Percentiles rank a stretch among this genome's conserved stretches.
These are phyloP conservation scores for Colletotrichum graminicola DNA, from an alignment of 2,329 filamentous ascomycete species.

Conservation along the genomic window DNA sequence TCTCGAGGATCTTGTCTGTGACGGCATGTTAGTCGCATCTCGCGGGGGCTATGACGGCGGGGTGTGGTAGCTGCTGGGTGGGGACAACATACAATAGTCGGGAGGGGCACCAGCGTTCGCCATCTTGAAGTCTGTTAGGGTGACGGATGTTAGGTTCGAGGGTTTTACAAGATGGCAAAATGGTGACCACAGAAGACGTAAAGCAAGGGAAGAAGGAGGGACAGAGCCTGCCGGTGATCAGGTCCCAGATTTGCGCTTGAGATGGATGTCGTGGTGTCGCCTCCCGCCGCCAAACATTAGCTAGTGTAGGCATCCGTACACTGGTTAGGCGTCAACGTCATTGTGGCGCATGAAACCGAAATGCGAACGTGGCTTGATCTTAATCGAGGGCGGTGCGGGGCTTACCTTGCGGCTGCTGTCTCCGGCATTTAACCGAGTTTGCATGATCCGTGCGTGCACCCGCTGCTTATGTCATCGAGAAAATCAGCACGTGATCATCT, in stretches of 20 bases:
- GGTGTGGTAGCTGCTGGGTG: slow-evolving; percentile 1
- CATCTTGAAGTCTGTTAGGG: slow-evolving; percentile 21
- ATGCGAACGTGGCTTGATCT: slow-evolving; percentile 49
- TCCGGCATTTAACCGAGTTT: background rate
- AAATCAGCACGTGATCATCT: background rate
- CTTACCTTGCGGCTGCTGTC: background rate
- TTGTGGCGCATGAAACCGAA: slow-evolving; percentile 53
- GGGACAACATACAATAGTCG: slow-evolving; percentile 67
- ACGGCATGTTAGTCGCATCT: slow-evolving; percentile 41
- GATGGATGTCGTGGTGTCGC: background rate
- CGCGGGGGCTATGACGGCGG: slow-evolving; percentile 15
- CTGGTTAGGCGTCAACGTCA: slow-evolving; percentile 55
- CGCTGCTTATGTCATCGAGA: background rate
- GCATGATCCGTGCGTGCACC: background rate
- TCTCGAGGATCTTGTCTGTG: slow-evolving; percentile 79
- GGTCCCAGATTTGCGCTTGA: slow-evolving; percentile 8
- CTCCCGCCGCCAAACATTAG: background rate
- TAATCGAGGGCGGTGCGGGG: slow-evolving; percentile 31
- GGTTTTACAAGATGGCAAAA: background rate
- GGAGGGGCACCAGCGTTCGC: slow-evolving; percentile 57
- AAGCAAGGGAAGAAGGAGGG: slow-evolving; percentile 1
- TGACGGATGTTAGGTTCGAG: background rate
- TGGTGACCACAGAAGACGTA: background rate
- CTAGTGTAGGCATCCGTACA: no score
- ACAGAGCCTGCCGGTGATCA: slow-evolving; percentile 18